Conservation (phyloP, 768 basidiomycete species). For the Pleurotus sapidus region DNA sequence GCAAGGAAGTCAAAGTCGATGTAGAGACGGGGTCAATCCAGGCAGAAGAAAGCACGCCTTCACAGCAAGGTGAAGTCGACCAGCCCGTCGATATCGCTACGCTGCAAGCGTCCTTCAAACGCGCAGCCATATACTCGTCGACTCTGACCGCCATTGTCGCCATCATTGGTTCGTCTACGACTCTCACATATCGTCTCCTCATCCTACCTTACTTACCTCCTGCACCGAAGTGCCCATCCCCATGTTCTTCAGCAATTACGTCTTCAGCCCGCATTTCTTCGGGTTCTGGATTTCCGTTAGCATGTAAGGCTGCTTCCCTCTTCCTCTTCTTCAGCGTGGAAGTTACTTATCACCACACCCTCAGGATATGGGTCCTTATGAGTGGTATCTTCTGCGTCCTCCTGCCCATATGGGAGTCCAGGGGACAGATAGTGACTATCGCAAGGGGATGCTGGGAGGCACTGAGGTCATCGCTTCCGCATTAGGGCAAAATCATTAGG, state of each 20-base stretch:
- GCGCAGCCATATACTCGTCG: constrained; percentile 28
- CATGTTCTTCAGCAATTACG: constrained; percentile 35
- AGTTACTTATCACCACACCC: constrained; percentile 4
- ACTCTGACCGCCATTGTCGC: constrained; percentile 29
- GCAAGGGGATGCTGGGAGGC: constrained; percentile 7
- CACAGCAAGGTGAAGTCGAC: not conserved
- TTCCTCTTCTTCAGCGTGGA: not conserved
- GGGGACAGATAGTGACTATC: constrained; percentile 26
- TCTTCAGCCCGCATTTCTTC: constrained; percentile 31
- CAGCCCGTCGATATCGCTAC: constrained; percentile 12
- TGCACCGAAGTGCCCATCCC: constrained; percentile 29
- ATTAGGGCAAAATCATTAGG: too few species aligned
- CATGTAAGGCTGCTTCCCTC: constrained; percentile 21
- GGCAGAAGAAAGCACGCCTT: not conserved
- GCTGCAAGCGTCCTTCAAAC: constrained; percentile 26
- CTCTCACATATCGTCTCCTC: not conserved
- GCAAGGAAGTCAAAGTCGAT: constrained; percentile 16
- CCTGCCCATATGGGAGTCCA: constrained; percentile 34
- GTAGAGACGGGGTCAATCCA: not conserved
- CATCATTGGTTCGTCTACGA: constrained; percentile 24
- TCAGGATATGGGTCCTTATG: constrained; percentile 30
- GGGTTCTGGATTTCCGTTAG: constrained; percentile 35
- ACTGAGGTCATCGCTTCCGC: not conserved
- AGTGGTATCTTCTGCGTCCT: constrained; percentile 34
- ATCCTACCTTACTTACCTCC: not conserved